Evolutionary conservation across 306 rosid species (phyloP), one percentile per base, ranked within the genome.

Genomic region (Lathyrus oleraceus): DNA sequence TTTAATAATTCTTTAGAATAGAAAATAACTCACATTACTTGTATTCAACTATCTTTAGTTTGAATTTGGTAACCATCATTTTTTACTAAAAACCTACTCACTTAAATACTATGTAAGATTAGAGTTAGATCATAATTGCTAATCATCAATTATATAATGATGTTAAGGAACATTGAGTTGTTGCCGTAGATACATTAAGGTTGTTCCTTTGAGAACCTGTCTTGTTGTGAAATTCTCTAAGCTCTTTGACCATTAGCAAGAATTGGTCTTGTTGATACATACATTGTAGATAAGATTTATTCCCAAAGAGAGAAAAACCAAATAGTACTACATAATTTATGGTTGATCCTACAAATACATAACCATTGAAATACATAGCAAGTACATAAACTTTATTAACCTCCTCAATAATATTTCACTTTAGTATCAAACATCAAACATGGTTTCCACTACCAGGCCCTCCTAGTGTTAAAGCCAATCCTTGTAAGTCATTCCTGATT

Each of bases 391-490:
- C 76, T 61, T 78, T 70, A 70, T 82, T 69, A 62, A 3, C 28
- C 32, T 47, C 66, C 51, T 48, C 65, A 39, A 61, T 21, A 72
- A 57, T 61, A 53, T 53, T 53, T 16, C 12, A 64, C 39, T 67
- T 49, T 39, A 82, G 65, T 75, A 64, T 73, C 77, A 76, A 66
- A 56, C 74, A 64, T 73, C 77, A 76, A 66, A 56, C 74, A 49
- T 78, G 70, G 44, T 67, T 78, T 0, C 78, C 84, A 78, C 86
- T 84, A 8, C 88, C 85, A 38, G 99, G 96, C 23, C 96, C 95
- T 61, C 95, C 99, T 13, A 94, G 91, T 53, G 97, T 87, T 60
- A 94, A 81, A 71, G 84, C 82, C 76, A 94, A 87, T 20, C 92
- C 96, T 62, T 86, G 86, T 38, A 88, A 91, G 76, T 94, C 99